Evolutionary conservation across 352 stramenopile species (phyloP).

Genomic region (Phytophthora tubulina): DNA sequence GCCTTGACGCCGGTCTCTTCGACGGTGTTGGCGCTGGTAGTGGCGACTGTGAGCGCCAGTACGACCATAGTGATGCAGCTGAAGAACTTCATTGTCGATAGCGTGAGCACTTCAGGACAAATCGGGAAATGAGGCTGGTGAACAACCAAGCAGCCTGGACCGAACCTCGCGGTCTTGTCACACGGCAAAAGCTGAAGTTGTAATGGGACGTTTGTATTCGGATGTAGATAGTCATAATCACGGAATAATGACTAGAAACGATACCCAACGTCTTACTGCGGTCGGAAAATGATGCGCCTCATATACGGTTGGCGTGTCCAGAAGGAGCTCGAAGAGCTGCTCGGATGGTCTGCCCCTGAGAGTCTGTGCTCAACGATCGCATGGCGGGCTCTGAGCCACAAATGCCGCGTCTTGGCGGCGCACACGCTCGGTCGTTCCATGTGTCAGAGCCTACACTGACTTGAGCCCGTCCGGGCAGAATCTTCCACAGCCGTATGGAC

Average conservation of each 20-base stretch:
- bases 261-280: background rate
- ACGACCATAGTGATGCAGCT: conserved; percentile 19
- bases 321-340: conserved; percentile 10
- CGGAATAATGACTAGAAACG: conserved; percentile 8
- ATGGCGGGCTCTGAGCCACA: conserved; percentile 24
- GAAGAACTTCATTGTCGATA: conserved; percentile 25
- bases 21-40: background rate
- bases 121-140: conserved; percentile 14
- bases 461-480: conserved; percentile 11
- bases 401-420: conserved; percentile 19
- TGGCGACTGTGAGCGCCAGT: conserved; percentile 11
- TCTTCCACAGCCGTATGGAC: conserved; percentile 18
- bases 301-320: conserved; percentile 16
- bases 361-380: conserved; percentile 19
- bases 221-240: conserved; percentile 7
- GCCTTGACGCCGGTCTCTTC: conserved; percentile 38
- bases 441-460: conserved; percentile 11
- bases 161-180: conserved; percentile 9
- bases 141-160: conserved; percentile 16
- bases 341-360: conserved; percentile 5
- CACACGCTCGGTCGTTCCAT: conserved; percentile 19
- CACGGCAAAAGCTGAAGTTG: conserved; percentile 14
- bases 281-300: background rate
- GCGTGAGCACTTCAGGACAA: conserved; percentile 15
- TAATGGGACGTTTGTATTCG: background rate